Base-by-base conservation (phyloP, 805 yeast genomes). In the Candida dendrica region DNA sequence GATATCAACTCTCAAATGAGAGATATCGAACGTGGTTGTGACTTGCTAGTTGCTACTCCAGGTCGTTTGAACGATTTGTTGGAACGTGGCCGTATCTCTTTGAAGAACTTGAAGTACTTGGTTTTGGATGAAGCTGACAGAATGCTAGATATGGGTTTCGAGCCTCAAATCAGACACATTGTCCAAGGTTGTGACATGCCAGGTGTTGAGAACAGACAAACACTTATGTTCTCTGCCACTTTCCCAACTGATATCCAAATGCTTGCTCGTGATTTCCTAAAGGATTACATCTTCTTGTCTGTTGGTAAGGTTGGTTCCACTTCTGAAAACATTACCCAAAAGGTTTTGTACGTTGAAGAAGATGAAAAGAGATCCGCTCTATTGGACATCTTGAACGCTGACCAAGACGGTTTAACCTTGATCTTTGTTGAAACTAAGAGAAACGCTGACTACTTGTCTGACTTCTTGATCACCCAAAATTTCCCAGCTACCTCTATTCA, bases 121-220 rank as follows among this genome's bases (percentile, higher is more conserved):
- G 97, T 93, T 41, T 77, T 93, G 54, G 98, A 91, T 70, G 98
- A 91, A 77, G 98, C 98, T 61, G 98, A 93, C 72, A 87, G 98
- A 75, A 93, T 93, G 98, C 81, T 93, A 72, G 98, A 93, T 80
- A 93, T 93, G 98, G 98, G 98, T 78, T 93, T 93, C 73, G 98
- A 93, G 75, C 97, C 97, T 52, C 98, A 93, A 77, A 93, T 93
- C 64, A 87, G 98, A 79, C 85, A 89, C 66, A 91, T 93, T 61
- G 98, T 93, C 48, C 95, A 91, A 69, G 95, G 85, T 53, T 90
- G 95, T 74, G 98, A 89, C 66, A 93, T 93, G 98, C 97, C 99
- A 48, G 81, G 74, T 51, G 95, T 86, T 43, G 72, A 77, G 47
- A 76, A 84, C 58, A 84, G 99, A 74, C 98, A 93, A 73, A 93